These are phyloP conservation scores for Zygotorulaspora florentina DNA, from an alignment of 805 yeast species.

Conservation along the genomic window DNA sequence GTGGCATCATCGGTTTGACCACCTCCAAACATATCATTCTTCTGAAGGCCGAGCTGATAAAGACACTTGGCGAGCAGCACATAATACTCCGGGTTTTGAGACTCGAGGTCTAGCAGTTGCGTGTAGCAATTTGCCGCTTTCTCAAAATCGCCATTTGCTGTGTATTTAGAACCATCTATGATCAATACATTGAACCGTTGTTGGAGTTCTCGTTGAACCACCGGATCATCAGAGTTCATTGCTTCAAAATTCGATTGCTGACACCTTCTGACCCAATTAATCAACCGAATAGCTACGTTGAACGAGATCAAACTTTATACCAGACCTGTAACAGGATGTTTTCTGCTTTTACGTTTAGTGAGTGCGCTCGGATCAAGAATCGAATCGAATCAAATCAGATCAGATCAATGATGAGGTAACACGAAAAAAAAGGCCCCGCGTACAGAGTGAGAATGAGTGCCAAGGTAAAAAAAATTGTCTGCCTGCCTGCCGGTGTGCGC, in stretches of 20 bases:
- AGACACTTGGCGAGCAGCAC: slow-evolving; percentile 46
- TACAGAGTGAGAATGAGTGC: not conserved
- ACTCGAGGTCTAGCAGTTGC: slow-evolving; percentile 42
- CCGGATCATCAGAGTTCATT: not conserved
- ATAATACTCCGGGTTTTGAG: slow-evolving; percentile 12
- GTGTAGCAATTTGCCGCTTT: slow-evolving; percentile 67
- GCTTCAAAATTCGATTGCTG: not conserved
- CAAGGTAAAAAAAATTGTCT: not conserved
- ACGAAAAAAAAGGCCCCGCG: not conserved
- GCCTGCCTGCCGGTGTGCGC: too few species aligned
- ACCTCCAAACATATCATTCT: slow-evolving; percentile 64
- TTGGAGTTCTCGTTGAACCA: not conserved
- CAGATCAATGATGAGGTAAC: slow-evolving; percentile 2
- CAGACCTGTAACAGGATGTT: not conserved
- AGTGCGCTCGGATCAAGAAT: not conserved
- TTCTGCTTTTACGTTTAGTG: not conserved
- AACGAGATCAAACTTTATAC: too few species aligned
- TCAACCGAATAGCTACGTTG: not conserved
- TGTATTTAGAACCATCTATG: slow-evolving; percentile 58
- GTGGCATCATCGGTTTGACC: slow-evolving; percentile 28
- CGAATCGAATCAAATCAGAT: not conserved
- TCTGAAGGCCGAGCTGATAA: slow-evolving; percentile 69
- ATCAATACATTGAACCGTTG: slow-evolving; percentile 37
- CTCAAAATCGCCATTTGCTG: slow-evolving; percentile 62
- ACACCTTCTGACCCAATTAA: not conserved